Base-by-base conservation (phyloP, 2,329 filamentous ascomycete species). In the Phyllosticta ampelicida region DNA sequence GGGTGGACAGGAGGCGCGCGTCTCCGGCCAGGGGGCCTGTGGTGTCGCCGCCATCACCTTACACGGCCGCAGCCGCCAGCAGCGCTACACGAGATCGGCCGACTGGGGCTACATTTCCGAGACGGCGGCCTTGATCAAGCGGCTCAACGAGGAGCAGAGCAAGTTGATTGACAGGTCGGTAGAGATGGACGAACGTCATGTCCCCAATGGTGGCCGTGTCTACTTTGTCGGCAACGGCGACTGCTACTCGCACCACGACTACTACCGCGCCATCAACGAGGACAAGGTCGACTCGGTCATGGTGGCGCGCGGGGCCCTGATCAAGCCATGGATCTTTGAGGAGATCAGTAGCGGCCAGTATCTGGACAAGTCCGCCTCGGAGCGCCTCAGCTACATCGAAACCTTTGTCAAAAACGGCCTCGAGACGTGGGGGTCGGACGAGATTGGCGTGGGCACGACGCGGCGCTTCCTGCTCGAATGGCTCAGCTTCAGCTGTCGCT, bases 251-350 rank as follows among this genome's bases (percentile, higher is more conserved):
- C 90, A 97, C 71, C 75, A 85, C 29, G 90, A 97, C 70, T 97
- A 97, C 75, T 84, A 84, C 62, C 77, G 85, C 59, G 85, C 94
- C 67, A 78, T 97, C 48, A 79, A 86, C 53, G 81, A 92, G 60
- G 81, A 89, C 36, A 82, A 83, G 52, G 90, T 97, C 51, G 92
- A 97, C 75, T 85, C 85, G n/a, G 88, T 96, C 69, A 97, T 99
- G 94, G 84, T 97, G 61, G 94, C 86, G n/a, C 88, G 94, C 61
- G 94, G 94, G 59, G 94, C 94, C 9, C 81, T 99, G 60, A 89
- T 97, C 75, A 99, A 99, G 75, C 94, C 94, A 0, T 99, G 94
- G 94, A 79, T 99, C 62, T 99, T 97, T 69, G 94, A 99, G 73
- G 94, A 99, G 74, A 97, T 99, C 58, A 83, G 89, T 64, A 82